Percentiles rank a stretch among this genome's conserved stretches.
phyloP scores from a whole-genome alignment of 2,329 filamentous ascomycete genomes.

The Nakataea oryzae region DNA sequence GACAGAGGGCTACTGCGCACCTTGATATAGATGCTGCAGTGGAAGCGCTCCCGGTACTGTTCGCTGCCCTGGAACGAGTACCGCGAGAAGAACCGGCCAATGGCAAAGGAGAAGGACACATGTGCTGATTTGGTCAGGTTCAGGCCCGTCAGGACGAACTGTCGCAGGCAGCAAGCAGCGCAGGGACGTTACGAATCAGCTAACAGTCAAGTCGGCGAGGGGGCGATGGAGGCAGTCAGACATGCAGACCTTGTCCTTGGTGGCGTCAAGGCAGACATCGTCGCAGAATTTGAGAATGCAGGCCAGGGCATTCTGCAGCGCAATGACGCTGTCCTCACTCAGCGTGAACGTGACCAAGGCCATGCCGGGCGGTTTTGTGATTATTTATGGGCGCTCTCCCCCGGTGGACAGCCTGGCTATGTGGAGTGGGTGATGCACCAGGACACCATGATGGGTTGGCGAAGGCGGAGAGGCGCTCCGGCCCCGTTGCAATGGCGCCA shows the following conservation, averaged over 20 bases:
- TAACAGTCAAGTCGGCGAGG: neutral
- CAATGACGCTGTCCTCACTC: constrained; percentile 59
- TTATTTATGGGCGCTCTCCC: neutral
- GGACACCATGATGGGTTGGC: neutral
- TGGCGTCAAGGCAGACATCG: constrained; percentile 64
- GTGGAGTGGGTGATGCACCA: neutral
- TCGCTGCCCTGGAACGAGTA: constrained; percentile 53
- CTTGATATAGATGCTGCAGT: constrained; percentile 65
- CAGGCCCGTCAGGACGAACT: constrained; percentile 65
- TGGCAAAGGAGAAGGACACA: constrained; percentile 58
- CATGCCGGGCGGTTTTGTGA: constrained; percentile 31
- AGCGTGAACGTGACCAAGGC: constrained; percentile 62
- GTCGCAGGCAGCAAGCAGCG: neutral
- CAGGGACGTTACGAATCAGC: neutral
- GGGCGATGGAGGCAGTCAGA: neutral
- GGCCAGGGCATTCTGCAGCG: constrained; percentile 61
- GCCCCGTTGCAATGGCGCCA: neutral
- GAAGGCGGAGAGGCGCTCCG: neutral
- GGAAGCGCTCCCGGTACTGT: constrained; percentile 50
- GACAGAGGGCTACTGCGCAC: constrained; percentile 24
- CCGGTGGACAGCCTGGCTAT: neutral
- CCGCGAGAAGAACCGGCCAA: constrained; percentile 59
- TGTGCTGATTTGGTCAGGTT: constrained; percentile 78
- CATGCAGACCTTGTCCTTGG: constrained; percentile 48
- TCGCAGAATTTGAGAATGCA: constrained; percentile 76